These are phyloP conservation scores for Paramecium octaurelia DNA, from an alignment of 73 alveolate species.

Conservation along the genomic window DNA sequence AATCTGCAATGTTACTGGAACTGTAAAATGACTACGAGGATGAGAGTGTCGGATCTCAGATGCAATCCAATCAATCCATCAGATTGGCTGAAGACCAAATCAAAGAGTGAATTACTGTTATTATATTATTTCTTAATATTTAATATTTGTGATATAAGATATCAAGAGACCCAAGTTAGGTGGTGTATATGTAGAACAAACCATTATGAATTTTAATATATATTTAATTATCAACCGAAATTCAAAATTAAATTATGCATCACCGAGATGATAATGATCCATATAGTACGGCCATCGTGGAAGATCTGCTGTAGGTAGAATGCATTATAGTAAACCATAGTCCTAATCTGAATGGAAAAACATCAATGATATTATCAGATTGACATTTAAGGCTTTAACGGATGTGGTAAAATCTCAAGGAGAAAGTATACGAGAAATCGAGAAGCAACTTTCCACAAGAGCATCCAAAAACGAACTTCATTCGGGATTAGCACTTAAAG, in stretches of 20 bases:
- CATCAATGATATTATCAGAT: constrained; percentile 87
- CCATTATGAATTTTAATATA: not conserved
- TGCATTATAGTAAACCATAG: not conserved
- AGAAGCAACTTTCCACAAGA: constrained; percentile 79
- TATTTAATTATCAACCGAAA: constrained; percentile 18
- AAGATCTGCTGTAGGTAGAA: not conserved
- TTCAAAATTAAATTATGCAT: not conserved
- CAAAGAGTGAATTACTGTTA: not conserved
- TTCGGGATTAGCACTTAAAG: constrained; percentile 85
- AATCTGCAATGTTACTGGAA: not conserved
- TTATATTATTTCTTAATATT: not conserved
- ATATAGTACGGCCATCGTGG: constrained; percentile 8
- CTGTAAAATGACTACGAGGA: constrained; percentile 20
- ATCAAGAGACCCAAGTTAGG: not conserved
- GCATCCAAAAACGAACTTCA: constrained; percentile 91
- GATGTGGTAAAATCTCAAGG: constrained; percentile 91
- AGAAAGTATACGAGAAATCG: constrained; percentile 84
- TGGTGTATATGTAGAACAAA: not conserved
- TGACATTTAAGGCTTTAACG: constrained; percentile 89
- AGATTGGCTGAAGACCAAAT: not conserved
- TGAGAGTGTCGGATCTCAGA: not conserved
- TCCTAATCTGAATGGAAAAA: constrained; percentile 80
- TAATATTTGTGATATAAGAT: too few species aligned
- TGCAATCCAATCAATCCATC: not conserved
- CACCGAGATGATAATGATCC: constrained; percentile 20